Percentiles rank a stretch among this genome's conserved stretches.
Conservation (phyloP, 73 alveolate species). For the Effrenium voratum region DNA sequence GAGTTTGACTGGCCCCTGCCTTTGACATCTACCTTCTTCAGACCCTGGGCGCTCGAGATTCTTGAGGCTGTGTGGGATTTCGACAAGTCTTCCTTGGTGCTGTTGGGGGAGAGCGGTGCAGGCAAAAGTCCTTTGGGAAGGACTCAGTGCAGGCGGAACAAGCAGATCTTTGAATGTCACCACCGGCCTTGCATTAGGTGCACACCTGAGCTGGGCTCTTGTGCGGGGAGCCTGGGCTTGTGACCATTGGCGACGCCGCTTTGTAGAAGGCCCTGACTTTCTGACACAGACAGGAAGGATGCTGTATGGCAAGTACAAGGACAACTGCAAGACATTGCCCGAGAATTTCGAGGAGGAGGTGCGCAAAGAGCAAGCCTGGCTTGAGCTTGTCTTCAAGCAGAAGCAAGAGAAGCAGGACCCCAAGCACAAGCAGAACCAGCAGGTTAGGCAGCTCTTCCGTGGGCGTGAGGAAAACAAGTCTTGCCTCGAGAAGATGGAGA, state of each 20-base stretch:
- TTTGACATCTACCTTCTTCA: background rate
- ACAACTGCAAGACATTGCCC: too few species aligned
- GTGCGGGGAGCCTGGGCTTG: background rate
- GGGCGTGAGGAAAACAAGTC: too few species aligned
- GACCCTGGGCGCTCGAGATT: background rate
- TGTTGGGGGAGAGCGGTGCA: background rate
- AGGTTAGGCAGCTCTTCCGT: too few species aligned
- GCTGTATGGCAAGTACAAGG: too few species aligned
- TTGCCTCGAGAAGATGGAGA: too few species aligned
- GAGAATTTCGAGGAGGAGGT: too few species aligned
- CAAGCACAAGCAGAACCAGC: too few species aligned
- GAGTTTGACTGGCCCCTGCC: background rate
- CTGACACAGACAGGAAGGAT: too few species aligned
- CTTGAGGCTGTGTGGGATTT: conserved; percentile 25
- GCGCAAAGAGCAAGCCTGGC: too few species aligned
- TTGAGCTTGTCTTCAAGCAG: too few species aligned
- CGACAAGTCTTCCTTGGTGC: background rate
- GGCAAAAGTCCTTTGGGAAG: conserved; percentile 32
- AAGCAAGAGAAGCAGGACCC: too few species aligned
- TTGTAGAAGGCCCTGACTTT: too few species aligned
- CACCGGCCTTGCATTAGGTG: conserved; percentile 1
- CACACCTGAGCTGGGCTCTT: conserved; percentile 10
- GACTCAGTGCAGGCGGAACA: conserved; percentile 7
- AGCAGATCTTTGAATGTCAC: background rate
- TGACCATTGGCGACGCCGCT: background rate